phyloP scores from a whole-genome alignment of 192 early-diverging fungal genomes.

The Backusella westeae region DNA sequence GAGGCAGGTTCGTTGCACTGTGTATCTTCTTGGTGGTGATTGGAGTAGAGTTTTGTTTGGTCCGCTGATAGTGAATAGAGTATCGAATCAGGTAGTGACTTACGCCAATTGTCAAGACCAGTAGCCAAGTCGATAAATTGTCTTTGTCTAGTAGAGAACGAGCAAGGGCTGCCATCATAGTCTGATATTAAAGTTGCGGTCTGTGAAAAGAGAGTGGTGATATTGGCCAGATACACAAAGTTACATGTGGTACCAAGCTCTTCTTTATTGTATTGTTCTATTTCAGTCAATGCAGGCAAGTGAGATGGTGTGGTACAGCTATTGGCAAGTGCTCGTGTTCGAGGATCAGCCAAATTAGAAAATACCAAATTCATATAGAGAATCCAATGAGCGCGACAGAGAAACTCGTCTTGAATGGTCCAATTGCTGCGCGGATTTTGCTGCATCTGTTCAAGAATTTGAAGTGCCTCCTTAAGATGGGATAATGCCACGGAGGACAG shows the following conservation, averaged over 20 bases:
- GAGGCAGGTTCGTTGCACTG: neutral
- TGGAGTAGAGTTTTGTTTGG: neutral
- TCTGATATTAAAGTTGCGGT: neutral
- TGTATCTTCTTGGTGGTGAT: neutral
- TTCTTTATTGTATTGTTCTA: slow-evolving; percentile 4
- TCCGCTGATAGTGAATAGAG: neutral
- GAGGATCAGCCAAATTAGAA: slow-evolving; percentile 4
- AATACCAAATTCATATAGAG: slow-evolving; percentile 7
- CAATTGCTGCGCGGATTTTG: neutral
- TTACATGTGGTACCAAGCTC: neutral
- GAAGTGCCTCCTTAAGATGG: neutral
- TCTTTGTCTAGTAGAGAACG: neutral
- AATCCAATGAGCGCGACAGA: slow-evolving; percentile 10
- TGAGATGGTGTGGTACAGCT: neutral
- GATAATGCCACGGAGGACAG: neutral
- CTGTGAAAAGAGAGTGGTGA: neutral
- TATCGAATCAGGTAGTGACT: neutral
- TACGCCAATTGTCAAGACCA: neutral
- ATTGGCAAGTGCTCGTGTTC: neutral
- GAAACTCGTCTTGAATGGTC: neutral
- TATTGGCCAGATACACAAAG: slow-evolving; percentile 7
- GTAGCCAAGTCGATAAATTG: neutral
- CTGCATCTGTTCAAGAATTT: slow-evolving; percentile 1
- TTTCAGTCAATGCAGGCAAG: neutral
- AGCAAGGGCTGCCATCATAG: neutral